Evolutionary conservation across 495 filamentous ascomycete genomes (phyloP), one percentile per base, ranked within the genome.

Genomic region (Xylaria grammica): DNA sequence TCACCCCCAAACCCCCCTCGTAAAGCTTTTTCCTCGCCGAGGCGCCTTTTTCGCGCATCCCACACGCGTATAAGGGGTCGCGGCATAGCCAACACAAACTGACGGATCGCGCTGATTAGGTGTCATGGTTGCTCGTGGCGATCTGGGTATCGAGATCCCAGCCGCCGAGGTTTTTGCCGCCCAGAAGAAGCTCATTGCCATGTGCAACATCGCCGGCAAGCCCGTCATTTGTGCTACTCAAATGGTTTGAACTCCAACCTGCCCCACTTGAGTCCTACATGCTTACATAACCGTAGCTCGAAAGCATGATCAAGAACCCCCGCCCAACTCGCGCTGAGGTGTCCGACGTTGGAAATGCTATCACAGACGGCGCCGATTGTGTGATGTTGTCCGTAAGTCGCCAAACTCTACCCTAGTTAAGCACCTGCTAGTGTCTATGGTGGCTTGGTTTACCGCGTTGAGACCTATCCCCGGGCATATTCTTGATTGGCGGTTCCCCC

Each of bases 121-220:
- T 85, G 93, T 99, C 77, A 99, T 99, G 95, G 95, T 99, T 74
- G 95, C 95, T 71, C 95, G 95, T 86, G 95, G 95, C 81, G 95
- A 99, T 72, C 84, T 99, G 42, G 95, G 95, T 82, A 99, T 99
- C 67, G 95, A 99, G 80, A 99, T 99, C 73, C 93, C 95, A 20
- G 93, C 96, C 40, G 91, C 94, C 57, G 96, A 99, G 85, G 95
- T 99, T 59, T 99, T 98, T 81, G 90, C 96, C 67, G 95, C 95
- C 51, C 95, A 99, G 86, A 99, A 99, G 89, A 98, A 98, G 92
- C 94, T 99, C 90, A 98, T 98, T 80, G 92, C 94, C 77, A 98
- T 97, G 89, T 98, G 96, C 86, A 99, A 99, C 85, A 90, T 97
- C 74, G 94, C 94, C 70, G 95, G 96, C 76, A 99, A 99, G 86